Conservation (phyloP, 23 red algal genomes). For the Rhodosorus marinus region DNA sequence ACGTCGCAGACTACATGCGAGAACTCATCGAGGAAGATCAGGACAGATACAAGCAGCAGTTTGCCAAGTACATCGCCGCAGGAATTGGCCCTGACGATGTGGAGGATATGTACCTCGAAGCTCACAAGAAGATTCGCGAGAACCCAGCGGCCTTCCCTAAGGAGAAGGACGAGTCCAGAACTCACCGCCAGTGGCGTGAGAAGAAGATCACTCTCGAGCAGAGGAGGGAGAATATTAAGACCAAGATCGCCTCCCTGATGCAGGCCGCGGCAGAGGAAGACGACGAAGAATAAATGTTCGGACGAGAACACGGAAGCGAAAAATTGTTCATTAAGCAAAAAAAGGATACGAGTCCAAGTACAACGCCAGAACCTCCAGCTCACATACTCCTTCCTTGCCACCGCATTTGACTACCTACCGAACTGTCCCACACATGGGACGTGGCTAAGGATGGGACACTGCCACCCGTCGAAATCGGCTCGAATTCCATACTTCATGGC, state of each 20-base stretch:
- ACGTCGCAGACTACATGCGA: constrained; percentile 89
- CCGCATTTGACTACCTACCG: no score
- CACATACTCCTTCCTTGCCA: no score
- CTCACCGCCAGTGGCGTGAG: not conserved
- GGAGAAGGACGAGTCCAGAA: constrained; percentile 35
- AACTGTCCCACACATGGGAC: no score
- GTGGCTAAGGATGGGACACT: no score
- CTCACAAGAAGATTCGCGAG: constrained; percentile 72
- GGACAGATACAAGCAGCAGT: constrained; percentile 60
- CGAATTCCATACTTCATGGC: no score
- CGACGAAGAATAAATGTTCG: constrained; percentile 4
- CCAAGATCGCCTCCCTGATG: constrained; percentile 3
- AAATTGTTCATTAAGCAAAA: no score
- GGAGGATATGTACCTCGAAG: constrained; percentile 71
- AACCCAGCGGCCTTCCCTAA: constrained; percentile 49
- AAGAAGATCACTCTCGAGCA: constrained; percentile 8
- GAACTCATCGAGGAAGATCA: constrained; percentile 81
- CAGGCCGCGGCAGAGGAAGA: not conserved
- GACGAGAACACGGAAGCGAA: no score
- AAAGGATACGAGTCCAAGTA: no score
- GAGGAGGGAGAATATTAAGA: constrained; percentile 2
- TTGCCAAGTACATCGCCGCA: constrained; percentile 57
- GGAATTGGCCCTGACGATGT: constrained; percentile 65
- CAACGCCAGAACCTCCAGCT: no score
- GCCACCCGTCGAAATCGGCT: no score